Percentiles rank a stretch among this genome's conserved stretches.
These are phyloP conservation scores for Keithomyces neogunnii DNA, from an alignment of 2,329 filamentous ascomycete species.

Conservation along the genomic window DNA sequence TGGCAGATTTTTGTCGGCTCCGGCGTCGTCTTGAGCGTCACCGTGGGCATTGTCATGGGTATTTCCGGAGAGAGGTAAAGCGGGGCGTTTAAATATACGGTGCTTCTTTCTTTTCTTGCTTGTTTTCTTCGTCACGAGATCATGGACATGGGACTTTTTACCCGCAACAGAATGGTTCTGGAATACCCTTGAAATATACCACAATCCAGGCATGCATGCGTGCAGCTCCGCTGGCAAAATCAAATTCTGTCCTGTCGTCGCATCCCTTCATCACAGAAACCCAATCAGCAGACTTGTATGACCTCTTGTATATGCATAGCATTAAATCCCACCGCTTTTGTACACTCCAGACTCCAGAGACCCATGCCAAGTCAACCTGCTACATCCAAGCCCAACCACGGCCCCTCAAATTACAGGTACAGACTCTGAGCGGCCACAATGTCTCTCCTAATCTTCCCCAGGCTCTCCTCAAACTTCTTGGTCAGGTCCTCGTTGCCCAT, in stretches of 20 bases:
- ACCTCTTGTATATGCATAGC: no score
- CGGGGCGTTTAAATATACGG: background rate
- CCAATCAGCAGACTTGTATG: no score
- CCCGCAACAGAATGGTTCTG: no score
- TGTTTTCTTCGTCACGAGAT: no score
- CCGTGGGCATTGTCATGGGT: constrained; percentile 59
- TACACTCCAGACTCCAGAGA: constrained; percentile 4
- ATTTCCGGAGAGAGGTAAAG: constrained; percentile 26
- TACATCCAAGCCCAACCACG: background rate
- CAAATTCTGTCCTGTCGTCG: no score
- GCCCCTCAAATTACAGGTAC: constrained; percentile 54
- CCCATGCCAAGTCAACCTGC: background rate
- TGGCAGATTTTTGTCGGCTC: constrained; percentile 81
- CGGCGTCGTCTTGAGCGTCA: constrained; percentile 71
- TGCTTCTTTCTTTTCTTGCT: background rate
- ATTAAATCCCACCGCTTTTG: background rate
- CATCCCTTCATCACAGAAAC: no score
- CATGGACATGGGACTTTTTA: no score
- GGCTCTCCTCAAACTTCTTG: constrained; percentile 79
- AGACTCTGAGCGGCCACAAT: constrained; percentile 92
- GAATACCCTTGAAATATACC: no score
- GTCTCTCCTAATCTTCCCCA: constrained; percentile 81
- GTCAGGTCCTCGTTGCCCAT: constrained; percentile 96
- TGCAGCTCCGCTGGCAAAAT: no score
- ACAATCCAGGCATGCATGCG: no score